A percentile compares a stretch with the other conserved stretches of the same genome.
These are phyloP conservation scores for Tympanopsis confertula DNA, from an alignment of 2,329 filamentous ascomycete species.

Conservation along the genomic window DNA sequence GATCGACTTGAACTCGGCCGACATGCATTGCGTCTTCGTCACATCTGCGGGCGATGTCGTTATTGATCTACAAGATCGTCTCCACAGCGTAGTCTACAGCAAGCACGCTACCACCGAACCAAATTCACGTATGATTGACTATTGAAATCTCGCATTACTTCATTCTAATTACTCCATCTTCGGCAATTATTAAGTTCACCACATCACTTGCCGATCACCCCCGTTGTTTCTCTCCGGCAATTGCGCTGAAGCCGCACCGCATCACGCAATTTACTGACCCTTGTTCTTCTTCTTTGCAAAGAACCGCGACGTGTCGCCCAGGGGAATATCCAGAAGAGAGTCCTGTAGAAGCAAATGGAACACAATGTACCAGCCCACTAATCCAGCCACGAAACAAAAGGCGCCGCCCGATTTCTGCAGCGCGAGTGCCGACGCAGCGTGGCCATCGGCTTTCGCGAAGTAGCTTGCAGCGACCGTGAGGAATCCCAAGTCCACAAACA, in stretches of 20 bases:
- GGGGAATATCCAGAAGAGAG: slow-evolving; percentile 9
- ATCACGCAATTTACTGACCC: too few relatives aligned
- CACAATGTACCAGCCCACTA: slow-evolving; percentile 13
- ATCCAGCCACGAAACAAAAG: slow-evolving; percentile 12
- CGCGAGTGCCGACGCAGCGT: slow-evolving; percentile 3
- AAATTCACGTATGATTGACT: too few relatives aligned
- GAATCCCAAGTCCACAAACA: slow-evolving; percentile 10
- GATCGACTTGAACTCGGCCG: too few relatives aligned
- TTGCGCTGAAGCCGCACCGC: too few relatives aligned
- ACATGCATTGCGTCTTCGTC: too few relatives aligned
- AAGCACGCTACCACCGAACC: too few relatives aligned
- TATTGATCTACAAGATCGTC: background rate
- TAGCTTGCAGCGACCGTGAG: slow-evolving; percentile 10
- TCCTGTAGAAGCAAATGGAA: slow-evolving; percentile 12
- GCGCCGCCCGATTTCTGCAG: slow-evolving; percentile 12
- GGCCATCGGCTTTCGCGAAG: slow-evolving; percentile 12
- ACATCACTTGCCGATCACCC: too few relatives aligned
- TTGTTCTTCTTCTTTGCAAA: slow-evolving; percentile 9
- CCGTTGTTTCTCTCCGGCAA: too few relatives aligned
- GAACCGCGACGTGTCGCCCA: slow-evolving; percentile 12
- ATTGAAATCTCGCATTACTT: too few relatives aligned
- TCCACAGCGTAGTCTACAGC: too few relatives aligned
- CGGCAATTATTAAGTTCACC: too few relatives aligned
- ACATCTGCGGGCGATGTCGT: background rate
- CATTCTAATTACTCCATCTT: too few relatives aligned